phyloP scores from a whole-genome alignment of 352 stramenopile species.

The Aphanomyces cochlioides region DNA sequence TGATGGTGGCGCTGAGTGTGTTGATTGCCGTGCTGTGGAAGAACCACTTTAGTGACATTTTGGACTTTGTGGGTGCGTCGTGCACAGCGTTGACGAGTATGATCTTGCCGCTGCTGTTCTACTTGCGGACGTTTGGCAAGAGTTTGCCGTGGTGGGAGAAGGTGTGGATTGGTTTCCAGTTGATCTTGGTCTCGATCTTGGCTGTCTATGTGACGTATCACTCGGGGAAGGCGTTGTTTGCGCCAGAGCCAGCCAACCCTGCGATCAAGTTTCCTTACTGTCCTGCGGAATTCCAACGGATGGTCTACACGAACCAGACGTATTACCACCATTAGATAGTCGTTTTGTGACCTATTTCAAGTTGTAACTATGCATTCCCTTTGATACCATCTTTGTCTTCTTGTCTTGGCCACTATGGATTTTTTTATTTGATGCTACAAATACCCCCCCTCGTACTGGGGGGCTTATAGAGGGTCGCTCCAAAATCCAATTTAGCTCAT shows the following conservation, averaged over 20 bases:
- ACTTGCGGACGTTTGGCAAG: slow-evolving; percentile 36
- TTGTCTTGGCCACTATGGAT: too few relatives aligned
- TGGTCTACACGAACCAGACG: slow-evolving; percentile 39
- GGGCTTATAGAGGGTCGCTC: too few relatives aligned
- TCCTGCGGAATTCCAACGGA: slow-evolving; percentile 32
- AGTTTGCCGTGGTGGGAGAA: slow-evolving; percentile 33
- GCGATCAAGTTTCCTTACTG: slow-evolving; percentile 43
- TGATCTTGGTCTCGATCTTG: slow-evolving; percentile 32
- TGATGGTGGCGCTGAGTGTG: slow-evolving; percentile 45
- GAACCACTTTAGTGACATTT: slow-evolving; percentile 33
- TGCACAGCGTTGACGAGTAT: slow-evolving; percentile 36
- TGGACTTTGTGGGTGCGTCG: slow-evolving; percentile 37
- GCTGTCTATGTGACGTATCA: slow-evolving; percentile 37
- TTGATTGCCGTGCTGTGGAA: slow-evolving; percentile 53
- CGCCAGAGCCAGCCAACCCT: slow-evolving; percentile 8
- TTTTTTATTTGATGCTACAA: too few relatives aligned
- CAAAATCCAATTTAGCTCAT: too few relatives aligned
- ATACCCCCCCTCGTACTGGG: too few relatives aligned
- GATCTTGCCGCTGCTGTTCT: slow-evolving; percentile 37
- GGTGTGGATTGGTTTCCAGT: slow-evolving; percentile 26
- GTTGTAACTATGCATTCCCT: too few relatives aligned
- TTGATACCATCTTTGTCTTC: too few relatives aligned
- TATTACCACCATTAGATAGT: slow-evolving; percentile 27
- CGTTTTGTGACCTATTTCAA: too few relatives aligned
- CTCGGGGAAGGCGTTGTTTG: slow-evolving; percentile 37